A percentile compares a stretch with the other conserved stretches of the same genome.
phyloP scores from a whole-genome alignment of 78 protist species.

The Parvularia atlantis region DNA sequence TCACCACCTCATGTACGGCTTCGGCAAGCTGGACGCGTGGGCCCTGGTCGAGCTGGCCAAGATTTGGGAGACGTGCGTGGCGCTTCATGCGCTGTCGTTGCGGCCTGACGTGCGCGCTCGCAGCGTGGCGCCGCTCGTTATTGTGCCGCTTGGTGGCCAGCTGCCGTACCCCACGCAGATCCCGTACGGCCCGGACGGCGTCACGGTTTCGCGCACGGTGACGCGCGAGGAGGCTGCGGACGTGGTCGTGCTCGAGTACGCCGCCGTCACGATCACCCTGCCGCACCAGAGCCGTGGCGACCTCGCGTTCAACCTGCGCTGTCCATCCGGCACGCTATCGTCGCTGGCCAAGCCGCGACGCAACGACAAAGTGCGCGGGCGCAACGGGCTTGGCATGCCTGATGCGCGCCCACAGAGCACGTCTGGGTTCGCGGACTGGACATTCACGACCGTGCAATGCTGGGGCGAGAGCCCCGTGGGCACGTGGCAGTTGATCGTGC shows the following conservation, averaged over 20 bases:
- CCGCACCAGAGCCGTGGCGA: constrained; percentile 2
- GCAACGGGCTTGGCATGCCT: too few relatives aligned
- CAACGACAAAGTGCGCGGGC: too few relatives aligned
- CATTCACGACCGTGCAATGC: constrained; percentile 9
- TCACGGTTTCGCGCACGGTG: too few relatives aligned
- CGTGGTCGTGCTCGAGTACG: constrained; percentile 1
- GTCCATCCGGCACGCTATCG: constrained; percentile 7
- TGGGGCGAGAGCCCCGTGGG: constrained; percentile 20
- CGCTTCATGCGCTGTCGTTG: too few relatives aligned
- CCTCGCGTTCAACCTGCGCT: background rate
- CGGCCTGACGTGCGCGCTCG: too few relatives aligned
- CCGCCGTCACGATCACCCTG: background rate
- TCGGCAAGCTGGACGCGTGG: constrained; percentile 16
- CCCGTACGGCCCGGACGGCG: too few relatives aligned
- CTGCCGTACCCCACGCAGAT: too few relatives aligned
- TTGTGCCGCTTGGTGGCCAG: too few relatives aligned
- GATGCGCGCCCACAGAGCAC: too few relatives aligned
- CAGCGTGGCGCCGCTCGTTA: too few relatives aligned
- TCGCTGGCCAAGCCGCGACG: too few relatives aligned
- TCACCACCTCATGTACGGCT: constrained; percentile 2
- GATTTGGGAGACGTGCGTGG: background rate
- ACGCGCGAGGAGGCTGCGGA: background rate
- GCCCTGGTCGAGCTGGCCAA: background rate
- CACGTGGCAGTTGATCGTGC: constrained; percentile 11
- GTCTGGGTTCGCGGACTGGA: constrained; percentile 7